Conservation (phyloP, 768 basidiomycete genomes). For the Lactifluus pinguis region DNA sequence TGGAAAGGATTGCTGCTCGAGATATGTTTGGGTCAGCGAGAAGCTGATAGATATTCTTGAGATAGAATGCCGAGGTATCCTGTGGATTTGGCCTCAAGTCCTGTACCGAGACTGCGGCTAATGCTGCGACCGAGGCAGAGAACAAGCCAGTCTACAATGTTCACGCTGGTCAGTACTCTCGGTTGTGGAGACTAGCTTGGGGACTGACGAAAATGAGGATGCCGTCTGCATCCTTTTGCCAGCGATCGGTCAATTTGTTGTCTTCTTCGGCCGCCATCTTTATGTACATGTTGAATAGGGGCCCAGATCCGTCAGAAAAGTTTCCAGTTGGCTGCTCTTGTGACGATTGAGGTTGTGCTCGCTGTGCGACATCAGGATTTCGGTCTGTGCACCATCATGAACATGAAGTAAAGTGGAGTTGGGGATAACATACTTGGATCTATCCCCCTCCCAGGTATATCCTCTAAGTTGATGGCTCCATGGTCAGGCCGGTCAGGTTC, state of each 20-base stretch:
- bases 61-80: slow-evolving; percentile 1
- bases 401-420: background rate
- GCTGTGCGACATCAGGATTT: background rate
- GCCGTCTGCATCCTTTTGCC: slow-evolving; percentile 11
- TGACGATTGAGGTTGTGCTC: background rate
- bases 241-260: slow-evolving; percentile 8
- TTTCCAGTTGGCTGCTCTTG: background rate
- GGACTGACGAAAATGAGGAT: slow-evolving; percentile 17
- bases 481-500: background rate
- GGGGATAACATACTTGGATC: background rate
- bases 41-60: background rate
- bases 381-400: background rate
- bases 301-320: background rate
- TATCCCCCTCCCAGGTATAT: background rate
- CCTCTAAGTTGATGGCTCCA: background rate
- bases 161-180: background rate
- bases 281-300: slow-evolving; percentile 8
- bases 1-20: background rate
- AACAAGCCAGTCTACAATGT: slow-evolving; percentile 12
- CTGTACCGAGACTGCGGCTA: background rate
- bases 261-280: slow-evolving; percentile 8
- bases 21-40: background rate
- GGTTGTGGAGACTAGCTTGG: background rate
- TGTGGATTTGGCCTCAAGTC: background rate
- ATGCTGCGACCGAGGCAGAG: background rate